Percentiles rank a stretch among this genome's conserved stretches.
These are phyloP conservation scores for Candida caryicola DNA, from an alignment of 805 yeast genomes.

Conservation along the genomic window DNA sequence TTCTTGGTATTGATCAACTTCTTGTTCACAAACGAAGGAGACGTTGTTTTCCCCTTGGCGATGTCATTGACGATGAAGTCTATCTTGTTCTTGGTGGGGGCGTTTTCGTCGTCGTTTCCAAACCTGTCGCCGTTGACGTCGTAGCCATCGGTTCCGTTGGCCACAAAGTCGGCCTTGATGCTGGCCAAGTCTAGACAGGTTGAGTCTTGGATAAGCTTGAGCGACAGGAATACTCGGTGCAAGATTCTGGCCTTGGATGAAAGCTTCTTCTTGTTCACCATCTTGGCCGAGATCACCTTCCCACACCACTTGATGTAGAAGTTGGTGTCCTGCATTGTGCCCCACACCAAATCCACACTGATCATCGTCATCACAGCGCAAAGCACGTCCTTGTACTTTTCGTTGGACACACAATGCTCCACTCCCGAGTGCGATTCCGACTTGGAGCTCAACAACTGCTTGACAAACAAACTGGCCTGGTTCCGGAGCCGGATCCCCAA, in stretches of 20 bases:
- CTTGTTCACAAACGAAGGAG: constrained; percentile 42
- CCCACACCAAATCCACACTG: constrained; percentile 86
- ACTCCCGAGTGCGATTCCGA: constrained; percentile 33
- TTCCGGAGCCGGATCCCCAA: constrained; percentile 71
- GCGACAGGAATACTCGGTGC: constrained; percentile 74
- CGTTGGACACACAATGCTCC: constrained; percentile 46
- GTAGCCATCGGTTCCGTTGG: constrained; percentile 24
- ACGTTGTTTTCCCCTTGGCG: constrained; percentile 16
- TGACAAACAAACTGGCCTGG: constrained; percentile 70
- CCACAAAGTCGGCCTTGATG: constrained; percentile 34
- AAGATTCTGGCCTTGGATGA: constrained; percentile 74
- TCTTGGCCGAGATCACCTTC: constrained; percentile 65
- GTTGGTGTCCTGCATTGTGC: constrained; percentile 82
- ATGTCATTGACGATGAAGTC: constrained; percentile 22
- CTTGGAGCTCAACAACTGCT: constrained; percentile 46
- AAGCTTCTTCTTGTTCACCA: constrained; percentile 58
- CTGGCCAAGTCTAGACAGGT: constrained; percentile 46
- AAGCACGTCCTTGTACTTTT: constrained; percentile 78
- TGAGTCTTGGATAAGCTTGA: constrained; percentile 74
- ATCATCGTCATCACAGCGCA: constrained; percentile 85
- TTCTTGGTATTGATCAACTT: constrained; percentile 45
- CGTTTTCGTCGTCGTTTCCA: constrained; percentile 10
- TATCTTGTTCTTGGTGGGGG: constrained; percentile 17
- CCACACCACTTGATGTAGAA: constrained; percentile 76
- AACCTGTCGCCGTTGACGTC: constrained; percentile 38